Conservation (phyloP, 148 eudicot genomes). For the Beta vulgaris region DNA sequence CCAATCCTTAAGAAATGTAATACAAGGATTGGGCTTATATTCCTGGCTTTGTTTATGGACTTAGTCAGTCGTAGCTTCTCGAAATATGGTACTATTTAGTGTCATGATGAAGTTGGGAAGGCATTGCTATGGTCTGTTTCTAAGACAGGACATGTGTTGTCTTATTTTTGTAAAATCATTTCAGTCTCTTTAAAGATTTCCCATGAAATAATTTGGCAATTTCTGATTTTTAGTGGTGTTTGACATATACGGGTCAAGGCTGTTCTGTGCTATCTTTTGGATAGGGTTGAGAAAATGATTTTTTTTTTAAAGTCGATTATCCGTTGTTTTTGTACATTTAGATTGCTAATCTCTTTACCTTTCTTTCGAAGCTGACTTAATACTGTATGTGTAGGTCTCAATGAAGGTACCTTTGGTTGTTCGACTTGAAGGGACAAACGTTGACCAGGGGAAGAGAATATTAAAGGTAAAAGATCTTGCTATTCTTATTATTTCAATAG, state of each 20-base stretch:
- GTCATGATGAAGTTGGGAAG: neutral
- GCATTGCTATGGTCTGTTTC: neutral
- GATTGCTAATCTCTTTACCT: neutral
- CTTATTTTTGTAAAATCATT: neutral
- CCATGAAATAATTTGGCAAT: neutral
- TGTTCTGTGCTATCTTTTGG: neutral
- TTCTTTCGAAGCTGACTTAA: neutral
- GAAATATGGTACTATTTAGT: neutral
- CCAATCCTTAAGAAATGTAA: neutral
- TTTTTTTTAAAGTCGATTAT: neutral
- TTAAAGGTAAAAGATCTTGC: constrained; percentile 51
- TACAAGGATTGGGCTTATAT: neutral
- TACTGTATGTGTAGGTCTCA: constrained; percentile 46
- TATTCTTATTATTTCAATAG: neutral
- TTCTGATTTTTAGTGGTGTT: neutral
- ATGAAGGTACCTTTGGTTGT: constrained; percentile 86
- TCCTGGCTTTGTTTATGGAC: neutral
- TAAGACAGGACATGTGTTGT: neutral
- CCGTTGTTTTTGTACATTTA: neutral
- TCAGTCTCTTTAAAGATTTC: neutral
- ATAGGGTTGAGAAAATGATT: neutral
- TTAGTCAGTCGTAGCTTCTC: neutral
- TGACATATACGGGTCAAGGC: neutral
- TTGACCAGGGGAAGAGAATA: constrained; percentile 94
- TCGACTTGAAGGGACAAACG: constrained; percentile 96